Percentiles rank a stretch among this genome's conserved stretches.
Conservation (phyloP, 2,329 filamentous ascomycete species). For the Pseudocercospora cruenta region DNA sequence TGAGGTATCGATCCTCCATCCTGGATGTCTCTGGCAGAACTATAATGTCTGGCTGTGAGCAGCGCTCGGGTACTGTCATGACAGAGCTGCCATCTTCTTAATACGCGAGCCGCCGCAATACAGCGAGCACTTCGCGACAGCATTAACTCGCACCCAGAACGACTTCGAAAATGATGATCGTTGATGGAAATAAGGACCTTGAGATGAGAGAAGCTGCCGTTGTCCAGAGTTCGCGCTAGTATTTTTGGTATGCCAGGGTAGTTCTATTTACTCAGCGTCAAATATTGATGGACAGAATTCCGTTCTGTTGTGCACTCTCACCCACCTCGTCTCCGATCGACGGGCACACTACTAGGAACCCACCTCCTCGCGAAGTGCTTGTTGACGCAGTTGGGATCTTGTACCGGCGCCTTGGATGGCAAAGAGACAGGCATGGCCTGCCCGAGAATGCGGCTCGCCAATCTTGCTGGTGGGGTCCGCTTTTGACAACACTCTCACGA, state of each 20-base stretch:
- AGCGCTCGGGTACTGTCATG: background rate
- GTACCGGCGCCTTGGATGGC: background rate
- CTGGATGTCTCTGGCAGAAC: background rate
- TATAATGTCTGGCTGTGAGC: background rate
- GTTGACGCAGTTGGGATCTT: background rate
- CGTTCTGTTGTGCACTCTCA: background rate
- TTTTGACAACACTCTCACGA: too few relatives aligned
- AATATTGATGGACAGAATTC: background rate
- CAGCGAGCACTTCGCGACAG: slow-evolving; percentile 25
- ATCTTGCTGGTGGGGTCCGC: too few relatives aligned
- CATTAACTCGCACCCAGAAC: slow-evolving; percentile 28
- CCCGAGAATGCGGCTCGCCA: too few relatives aligned
- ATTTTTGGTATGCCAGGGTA: background rate
- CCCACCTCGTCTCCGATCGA: background rate
- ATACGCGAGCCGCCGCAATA: slow-evolving; percentile 21
- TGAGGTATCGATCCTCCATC: background rate
- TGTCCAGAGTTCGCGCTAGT: background rate
- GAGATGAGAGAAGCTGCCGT: background rate
- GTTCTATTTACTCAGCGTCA: background rate
- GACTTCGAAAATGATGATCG: background rate
- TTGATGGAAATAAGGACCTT: background rate
- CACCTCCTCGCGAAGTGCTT: background rate
- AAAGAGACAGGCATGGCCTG: too few relatives aligned
- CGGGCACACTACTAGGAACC: background rate
- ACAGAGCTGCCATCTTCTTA: slow-evolving; percentile 12